Base-by-base conservation (phyloP, 306 rosid species). In the Cucurbita argyrosperma region DNA sequence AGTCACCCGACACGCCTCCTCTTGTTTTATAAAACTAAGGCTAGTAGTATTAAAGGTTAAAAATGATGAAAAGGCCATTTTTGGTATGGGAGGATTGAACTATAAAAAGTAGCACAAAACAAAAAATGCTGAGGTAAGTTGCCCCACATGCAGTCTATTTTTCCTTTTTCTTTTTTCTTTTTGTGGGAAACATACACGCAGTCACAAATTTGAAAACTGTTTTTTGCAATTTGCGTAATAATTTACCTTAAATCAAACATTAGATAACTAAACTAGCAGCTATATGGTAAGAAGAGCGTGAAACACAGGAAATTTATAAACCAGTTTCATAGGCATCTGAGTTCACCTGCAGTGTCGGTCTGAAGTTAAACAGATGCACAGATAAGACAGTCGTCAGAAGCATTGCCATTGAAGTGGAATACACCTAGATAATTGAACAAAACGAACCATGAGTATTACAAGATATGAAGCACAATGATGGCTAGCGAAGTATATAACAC, bases 351-450 rank as follows among this genome's bases (percentile, higher is more conserved):
- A 92, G 59, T 7, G 93, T 88, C 76, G 96, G 98, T 74, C 87
- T 88, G 88, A 90, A 90, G 76, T 80, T 82, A 84, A 92, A 92
- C 79, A 92, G 96, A 82, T 82, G 87, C 54, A 85, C 74, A 7
- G 98, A 92, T 46, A 92, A 74, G 70, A 88, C 78, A 84, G 86
- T 92, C 5, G 96, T 92, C 75, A 92, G 87, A 46, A 90, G 91
- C 98, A 92, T 92, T 14, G 98, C 98, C 98, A 92, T 92, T 76
- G 98, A 92, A 43, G 96, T 92, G 54, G 98, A 88, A 75, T 92
- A 92, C 71, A 92, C 96, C 96, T 89, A 64, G 23, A 68, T 35
- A 39, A 35, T 61, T 19, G 68, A 67, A 68, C 8, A 5, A 38
- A 12, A 10, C n/a, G 53, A 35, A 67, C 12, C 38, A 43, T 47